Percentiles rank a stretch among this genome's conserved stretches.
phyloP scores from a whole-genome alignment of 495 filamentous ascomycete species.

The Penicillium longicatenatum region DNA sequence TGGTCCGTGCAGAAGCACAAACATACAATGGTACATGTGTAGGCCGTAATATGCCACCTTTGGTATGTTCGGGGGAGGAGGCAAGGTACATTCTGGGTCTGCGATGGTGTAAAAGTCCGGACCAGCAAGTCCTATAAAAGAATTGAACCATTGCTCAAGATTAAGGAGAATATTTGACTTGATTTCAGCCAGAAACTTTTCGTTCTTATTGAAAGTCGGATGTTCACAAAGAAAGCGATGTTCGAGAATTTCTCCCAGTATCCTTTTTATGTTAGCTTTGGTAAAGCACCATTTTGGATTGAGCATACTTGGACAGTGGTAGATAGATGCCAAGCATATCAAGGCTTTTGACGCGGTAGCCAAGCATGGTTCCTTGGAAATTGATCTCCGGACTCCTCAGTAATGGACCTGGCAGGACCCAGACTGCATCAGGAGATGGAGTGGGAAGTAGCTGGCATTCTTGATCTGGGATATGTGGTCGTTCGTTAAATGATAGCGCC shows the following conservation, averaged over 20 bases:
- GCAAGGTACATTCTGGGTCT: not conserved
- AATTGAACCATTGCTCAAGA: not conserved
- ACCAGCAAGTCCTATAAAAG: not conserved
- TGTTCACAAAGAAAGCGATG: slow-evolving; percentile 5
- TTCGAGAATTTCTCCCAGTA: slow-evolving; percentile 4
- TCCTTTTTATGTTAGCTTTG: not conserved
- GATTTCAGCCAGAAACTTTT: not conserved
- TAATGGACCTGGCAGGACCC: not conserved
- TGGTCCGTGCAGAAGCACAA: not conserved
- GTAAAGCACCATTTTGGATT: not conserved
- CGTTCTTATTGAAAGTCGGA: slow-evolving; percentile 3
- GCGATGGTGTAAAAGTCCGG: not conserved
- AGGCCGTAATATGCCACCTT: slow-evolving; percentile 2
- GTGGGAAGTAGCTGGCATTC: slow-evolving; percentile 1
- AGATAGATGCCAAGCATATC: slow-evolving; percentile 6
- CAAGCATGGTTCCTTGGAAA: not conserved
- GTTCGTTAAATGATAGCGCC: slow-evolving; percentile 6
- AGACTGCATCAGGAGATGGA: slow-evolving; percentile 1
- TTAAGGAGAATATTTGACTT: slow-evolving; percentile 1
- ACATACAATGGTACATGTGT: slow-evolving; percentile 6
- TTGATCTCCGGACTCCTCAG: not conserved
- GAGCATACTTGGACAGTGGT: not conserved
- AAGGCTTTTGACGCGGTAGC: not conserved
- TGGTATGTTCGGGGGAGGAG: not conserved
- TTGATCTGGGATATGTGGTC: not conserved